Evolutionary conservation across 2,329 filamentous ascomycete genomes (phyloP), one percentile per base, ranked within the genome.

Genomic region (Plenodomus lindquistii): DNA sequence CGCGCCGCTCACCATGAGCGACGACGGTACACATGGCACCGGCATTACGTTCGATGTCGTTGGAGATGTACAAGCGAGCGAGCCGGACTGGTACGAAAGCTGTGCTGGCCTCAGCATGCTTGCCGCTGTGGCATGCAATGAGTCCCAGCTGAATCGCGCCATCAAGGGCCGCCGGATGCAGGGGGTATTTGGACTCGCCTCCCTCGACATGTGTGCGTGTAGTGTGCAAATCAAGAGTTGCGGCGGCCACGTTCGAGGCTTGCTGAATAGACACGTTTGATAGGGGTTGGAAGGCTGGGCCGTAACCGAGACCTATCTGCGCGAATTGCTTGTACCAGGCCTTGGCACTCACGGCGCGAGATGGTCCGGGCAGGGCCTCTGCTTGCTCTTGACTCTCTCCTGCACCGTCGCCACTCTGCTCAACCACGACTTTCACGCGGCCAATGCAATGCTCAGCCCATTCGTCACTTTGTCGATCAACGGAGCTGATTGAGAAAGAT

Each of bases 91-190:
- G 37, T 46, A 58, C 22, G 47, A 46, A 37, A 49, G 54, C 44
- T 20, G 46, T 17, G 38, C 50, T 39, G 34, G 37, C 37, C 20
- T 16, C 15, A 22, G 46, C 46, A n/a, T 42, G 24, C 13, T 59
- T 41, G 17, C 63, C 63, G 13, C 51, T 43, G 39, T 60, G 27
- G 6, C 21, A 37, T 2, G 62, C 57, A 46, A 63, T 46, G 40
- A 54, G n/a, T 17, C 38, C 54, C 3, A 70, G 60, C 18, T 70
- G 71, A 7, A 69, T 45, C 29, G 51, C 62, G n/a, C 40, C 48
- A 45, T 73, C 71, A 3, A 74, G 51, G 6, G 52, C 52, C 9
- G 66, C 54, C 3, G 72, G 72, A 46, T 74, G 71, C 24, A 74
- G 44, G 2, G 45, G 29, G 44, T 74, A 73, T 2, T 17, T 18